Evolutionary conservation across 371 early-diverging fungal species (phyloP), one percentile per base, ranked within the genome.

Genomic region (Rhizopus arrhizus): DNA sequence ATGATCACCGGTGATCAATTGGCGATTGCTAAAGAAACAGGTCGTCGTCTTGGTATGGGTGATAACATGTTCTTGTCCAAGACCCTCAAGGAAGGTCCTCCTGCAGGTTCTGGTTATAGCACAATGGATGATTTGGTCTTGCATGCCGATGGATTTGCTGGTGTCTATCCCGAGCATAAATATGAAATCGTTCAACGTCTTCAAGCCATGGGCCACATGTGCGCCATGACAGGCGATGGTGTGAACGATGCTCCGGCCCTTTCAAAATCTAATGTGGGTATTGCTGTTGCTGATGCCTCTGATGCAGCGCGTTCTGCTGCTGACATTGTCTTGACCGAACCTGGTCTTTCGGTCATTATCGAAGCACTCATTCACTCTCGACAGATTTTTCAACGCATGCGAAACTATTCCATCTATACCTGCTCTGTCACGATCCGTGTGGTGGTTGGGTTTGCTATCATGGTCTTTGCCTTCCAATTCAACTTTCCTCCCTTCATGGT

Each of bases 1-100:
- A 96, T 97, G 95, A 92, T 96, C 68, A 96, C 96, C 33, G 98
- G 96, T 72, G 95, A 95, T 73, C 95, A 94, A 70, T 82, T 92
- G 45, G 93, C 94, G 56, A 93, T 96, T 78, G 95, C 93, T 54
- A 89, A 88, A 74, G 88, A 94, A 69, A 88, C 93, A 36, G 93
- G 92, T 59, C 84, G 85, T 66, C 83, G 87, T 69, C 81, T 89
- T 76, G 22, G 22, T 22, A 22, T 22, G 22, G 22, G 22, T 22
- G 22, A 22, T 22, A 22, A 22, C 22, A 22, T 22, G 22, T 22
- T 22, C 22, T 22, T 87, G 62, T 83, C 89, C 49, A 82, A 84
- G 66, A 90, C 94, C 51, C 81, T 94, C 46, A 86, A 85, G 73
- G 85, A 87, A 73, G 84, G 84, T 16, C 85, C 86, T 34, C 88